Evolutionary conservation across 768 basidiomycete species (phyloP).

Genomic region (Coprinopsis sp.): DNA sequence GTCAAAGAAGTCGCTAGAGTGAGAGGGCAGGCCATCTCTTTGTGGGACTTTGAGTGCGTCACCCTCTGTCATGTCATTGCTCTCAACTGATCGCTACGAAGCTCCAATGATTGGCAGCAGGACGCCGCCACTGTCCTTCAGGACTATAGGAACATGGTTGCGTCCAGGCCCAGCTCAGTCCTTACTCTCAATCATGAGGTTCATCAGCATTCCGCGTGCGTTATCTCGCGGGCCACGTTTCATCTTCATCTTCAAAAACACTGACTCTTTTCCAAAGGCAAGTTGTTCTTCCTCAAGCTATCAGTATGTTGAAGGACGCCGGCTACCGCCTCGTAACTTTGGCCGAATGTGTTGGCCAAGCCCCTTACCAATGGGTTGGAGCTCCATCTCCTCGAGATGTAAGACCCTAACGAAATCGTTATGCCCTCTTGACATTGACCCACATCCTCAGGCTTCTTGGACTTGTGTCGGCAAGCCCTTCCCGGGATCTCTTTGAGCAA

Average conservation of each 20-base stretch:
- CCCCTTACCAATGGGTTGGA: conserved; percentile 24
- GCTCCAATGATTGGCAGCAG: not conserved
- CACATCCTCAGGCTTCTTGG: no score
- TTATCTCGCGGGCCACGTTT: not conserved
- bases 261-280: not conserved
- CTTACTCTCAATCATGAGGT: not conserved
- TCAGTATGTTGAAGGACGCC: conserved; percentile 14
- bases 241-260: not conserved
- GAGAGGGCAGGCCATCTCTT: conserved; percentile 11
- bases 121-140: not conserved
- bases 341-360: conserved; percentile 32
- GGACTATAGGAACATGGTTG: not conserved
- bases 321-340: conserved; percentile 36
- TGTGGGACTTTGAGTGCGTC: conserved; percentile 21
- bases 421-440: no score
- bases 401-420: no score
- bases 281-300: not conserved
- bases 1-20: conserved; percentile 13
- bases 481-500: no score
- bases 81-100: not conserved
- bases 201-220: not conserved
- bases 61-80: not conserved
- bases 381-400: conserved; percentile 11
- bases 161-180: not conserved
- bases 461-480: no score